Evolutionary conservation across 176 grass and related monocot genomes (phyloP), one percentile per base, ranked within the genome.

Genomic region (Phoenix dactylifera): DNA sequence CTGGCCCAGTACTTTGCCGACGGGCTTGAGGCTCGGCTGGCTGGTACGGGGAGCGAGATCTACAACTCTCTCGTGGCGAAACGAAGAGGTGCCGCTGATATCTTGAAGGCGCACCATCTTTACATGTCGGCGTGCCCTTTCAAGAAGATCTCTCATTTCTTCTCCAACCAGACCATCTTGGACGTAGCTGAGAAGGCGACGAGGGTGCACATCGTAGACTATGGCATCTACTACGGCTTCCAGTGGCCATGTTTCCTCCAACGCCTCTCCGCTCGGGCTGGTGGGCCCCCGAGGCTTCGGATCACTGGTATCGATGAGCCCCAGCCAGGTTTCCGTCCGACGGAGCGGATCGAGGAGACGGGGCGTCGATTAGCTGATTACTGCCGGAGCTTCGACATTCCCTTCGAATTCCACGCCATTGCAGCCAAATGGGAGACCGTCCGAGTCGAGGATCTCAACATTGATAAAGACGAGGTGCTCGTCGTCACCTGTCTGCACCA

Each of bases 181-280:
- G 69, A 98, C 85, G 81, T 76, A 4, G 76, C 60, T 29, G 61
- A 80, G 77, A 98, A 88, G 57, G 84, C 78, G 17, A 80, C 66
- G 52, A 82, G 75, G 65, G 72, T 98, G 75, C 93, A 92, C 72
- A 98, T 98, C 26, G 73, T 98, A 1, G 93, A 98, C 54, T 92
- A 61, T 1, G 93, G 93, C 32, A 75, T 98, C 55, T 83, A 88
- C 65, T 88, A 98, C 60, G 93, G 93, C 15, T 88, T 98, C 28
- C 93, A 98, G 54, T 98, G 93, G 93, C 93, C 93, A 0, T 92
- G 84, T 57, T 82, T 98, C 54, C 82, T 98, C 72, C 84, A 98
- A 17, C 55, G 87, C 23, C 79, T 98, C 9, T 77, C 84, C 70
- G 75, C 59, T 18, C 69, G 51, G 48, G 58, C 44, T 9, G 78